Evolutionary conservation across 75 land plant species (phyloP).

Genomic region (Adiantum capillusveneris): DNA sequence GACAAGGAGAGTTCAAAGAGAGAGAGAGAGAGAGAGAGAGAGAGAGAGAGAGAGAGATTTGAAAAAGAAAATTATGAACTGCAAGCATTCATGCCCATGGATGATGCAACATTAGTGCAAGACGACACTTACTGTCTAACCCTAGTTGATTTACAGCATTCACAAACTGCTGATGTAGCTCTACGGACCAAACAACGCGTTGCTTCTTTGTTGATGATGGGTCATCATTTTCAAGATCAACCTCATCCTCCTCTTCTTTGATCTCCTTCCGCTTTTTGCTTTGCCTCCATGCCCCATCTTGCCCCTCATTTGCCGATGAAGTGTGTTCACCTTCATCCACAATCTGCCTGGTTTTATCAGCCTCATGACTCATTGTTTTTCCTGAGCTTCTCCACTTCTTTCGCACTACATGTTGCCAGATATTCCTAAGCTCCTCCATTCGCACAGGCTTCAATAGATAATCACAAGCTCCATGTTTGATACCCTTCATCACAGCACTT

Average conservation of each 20-base stretch:
- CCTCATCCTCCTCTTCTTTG: conserved; percentile 49
- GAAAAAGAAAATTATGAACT: too few relatives aligned
- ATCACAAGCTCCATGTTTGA: conserved; percentile 87
- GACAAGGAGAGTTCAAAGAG: too few relatives aligned
- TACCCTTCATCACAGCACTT: conserved; percentile 79
- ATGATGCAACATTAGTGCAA: too few relatives aligned
- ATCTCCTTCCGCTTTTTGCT: conserved; percentile 52
- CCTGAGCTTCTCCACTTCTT: conserved; percentile 41
- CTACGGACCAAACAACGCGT: conserved; percentile 86
- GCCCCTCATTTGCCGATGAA: conserved; percentile 34
- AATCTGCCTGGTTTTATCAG: conserved; percentile 33
- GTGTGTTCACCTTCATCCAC: conserved; percentile 54
- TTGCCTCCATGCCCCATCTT: conserved; percentile 32
- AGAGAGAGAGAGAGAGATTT: too few relatives aligned
- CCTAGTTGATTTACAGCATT: conserved; percentile 80
- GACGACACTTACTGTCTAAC: conserved; percentile 66
- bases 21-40: too few relatives aligned
- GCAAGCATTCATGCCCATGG: too few relatives aligned
- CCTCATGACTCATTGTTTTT: conserved; percentile 42
- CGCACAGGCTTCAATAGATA: conserved; percentile 83
- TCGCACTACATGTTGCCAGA: conserved; percentile 89
- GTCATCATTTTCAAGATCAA: conserved; percentile 34
- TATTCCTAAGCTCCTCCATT: conserved; percentile 76
- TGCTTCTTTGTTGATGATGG: conserved; percentile 30
- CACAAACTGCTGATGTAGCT: conserved; percentile 83